phyloP scores from a whole-genome alignment of 768 basidiomycete genomes.

The Rhizopogon vinicolor region DNA sequence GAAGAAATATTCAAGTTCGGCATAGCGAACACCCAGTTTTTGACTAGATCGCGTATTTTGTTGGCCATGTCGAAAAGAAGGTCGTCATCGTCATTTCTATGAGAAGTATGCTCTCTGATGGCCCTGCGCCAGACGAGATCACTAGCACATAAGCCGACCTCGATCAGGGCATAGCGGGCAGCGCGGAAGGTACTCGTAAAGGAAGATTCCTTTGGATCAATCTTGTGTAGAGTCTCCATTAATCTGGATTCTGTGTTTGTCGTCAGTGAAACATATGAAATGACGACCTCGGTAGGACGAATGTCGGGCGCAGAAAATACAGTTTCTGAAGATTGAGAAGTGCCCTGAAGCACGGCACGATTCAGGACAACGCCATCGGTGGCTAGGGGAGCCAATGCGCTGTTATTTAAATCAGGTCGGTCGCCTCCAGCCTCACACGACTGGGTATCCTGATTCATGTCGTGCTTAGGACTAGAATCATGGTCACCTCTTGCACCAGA shows the following conservation, averaged over 20 bases:
- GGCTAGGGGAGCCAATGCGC: conserved; percentile 12
- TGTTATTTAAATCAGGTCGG: conserved; percentile 18
- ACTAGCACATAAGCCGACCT: conserved; percentile 65
- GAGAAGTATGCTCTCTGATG: conserved; percentile 32
- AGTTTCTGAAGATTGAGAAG: conserved; percentile 12
- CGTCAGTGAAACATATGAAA: conserved; percentile 45
- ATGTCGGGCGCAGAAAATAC: conserved; percentile 31
- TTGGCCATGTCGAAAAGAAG: conserved; percentile 16
- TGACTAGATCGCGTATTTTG: conserved; percentile 37
- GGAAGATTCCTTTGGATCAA: conserved; percentile 36
- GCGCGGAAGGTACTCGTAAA: conserved; percentile 41
- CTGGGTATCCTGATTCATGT: conserved; percentile 18
- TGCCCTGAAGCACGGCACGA: conserved; percentile 6
- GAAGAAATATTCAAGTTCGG: conserved; percentile 58
- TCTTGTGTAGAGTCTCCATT: conserved; percentile 40
- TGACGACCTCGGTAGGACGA: conserved; percentile 45
- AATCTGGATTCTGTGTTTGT: conserved; percentile 35
- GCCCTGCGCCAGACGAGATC: conserved; percentile 67
- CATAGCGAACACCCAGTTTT: conserved; percentile 60
- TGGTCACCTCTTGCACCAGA: conserved; percentile 34
- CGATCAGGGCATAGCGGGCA: conserved; percentile 41
- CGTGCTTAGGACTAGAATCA: conserved; percentile 4
- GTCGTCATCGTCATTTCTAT: conserved; percentile 33
- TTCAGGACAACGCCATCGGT: conserved; percentile 6
- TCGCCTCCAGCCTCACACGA: conserved; percentile 24